Evolutionary conservation across 169 alveolate genomes (phyloP).

Genomic region (Babesia ovis): DNA sequence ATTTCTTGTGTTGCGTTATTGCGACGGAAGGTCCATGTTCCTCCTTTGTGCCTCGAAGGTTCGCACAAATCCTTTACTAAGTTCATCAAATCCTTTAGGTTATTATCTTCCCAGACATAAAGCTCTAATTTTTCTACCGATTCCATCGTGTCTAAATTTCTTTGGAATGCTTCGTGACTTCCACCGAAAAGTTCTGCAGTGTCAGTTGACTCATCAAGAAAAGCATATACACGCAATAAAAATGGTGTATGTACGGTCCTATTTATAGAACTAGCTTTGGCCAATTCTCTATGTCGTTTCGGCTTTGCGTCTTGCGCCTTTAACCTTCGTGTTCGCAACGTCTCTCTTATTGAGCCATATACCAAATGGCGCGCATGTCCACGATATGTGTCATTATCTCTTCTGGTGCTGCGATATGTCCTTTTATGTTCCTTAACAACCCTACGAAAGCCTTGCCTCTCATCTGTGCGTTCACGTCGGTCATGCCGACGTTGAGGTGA

Average conservation of each 20-base stretch:
- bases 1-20: constrained; percentile 16
- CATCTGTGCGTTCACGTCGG: constrained; percentile 6
- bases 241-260: constrained; percentile 51
- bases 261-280: neutral
- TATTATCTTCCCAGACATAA: constrained; percentile 52
- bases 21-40: constrained; percentile 44
- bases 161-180: constrained; percentile 29
- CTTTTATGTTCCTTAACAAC: neutral
- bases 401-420: neutral
- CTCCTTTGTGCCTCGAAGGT: constrained; percentile 19
- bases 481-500: constrained; percentile 15
- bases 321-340: neutral
- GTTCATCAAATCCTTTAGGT: constrained; percentile 40
- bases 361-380: neutral
- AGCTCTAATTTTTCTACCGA: constrained; percentile 38
- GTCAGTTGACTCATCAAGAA: constrained; percentile 11
- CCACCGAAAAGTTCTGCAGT: neutral
- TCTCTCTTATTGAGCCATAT: neutral
- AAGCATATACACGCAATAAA: constrained; percentile 32
- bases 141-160: constrained; percentile 8
- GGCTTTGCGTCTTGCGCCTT: neutral
- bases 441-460: neutral
- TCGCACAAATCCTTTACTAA: constrained; percentile 55
- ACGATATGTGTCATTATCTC: neutral
- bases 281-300: too few species aligned